These are phyloP conservation scores for Aspergillus amoenus DNA, from an alignment of 2,329 filamentous ascomycete genomes.

Conservation along the genomic window DNA sequence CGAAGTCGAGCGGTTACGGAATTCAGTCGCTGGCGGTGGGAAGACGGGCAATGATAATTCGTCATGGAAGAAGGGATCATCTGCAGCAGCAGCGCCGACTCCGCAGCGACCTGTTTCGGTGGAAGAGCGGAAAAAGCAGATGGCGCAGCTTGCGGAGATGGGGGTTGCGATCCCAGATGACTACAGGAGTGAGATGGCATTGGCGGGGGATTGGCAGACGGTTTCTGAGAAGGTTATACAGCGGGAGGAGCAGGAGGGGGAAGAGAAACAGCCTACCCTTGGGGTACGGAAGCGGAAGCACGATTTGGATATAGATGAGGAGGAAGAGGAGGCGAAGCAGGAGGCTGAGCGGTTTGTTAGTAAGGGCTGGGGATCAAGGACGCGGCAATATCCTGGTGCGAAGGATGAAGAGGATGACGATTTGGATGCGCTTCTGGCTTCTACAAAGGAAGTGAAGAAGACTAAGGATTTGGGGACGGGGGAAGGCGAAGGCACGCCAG, in stretches of 20 bases:
- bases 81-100: slow-evolving; percentile 22
- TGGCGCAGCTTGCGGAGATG: slow-evolving; percentile 83
- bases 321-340: slow-evolving; percentile 40
- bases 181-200: slow-evolving; percentile 75
- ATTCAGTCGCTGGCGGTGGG: slow-evolving; percentile 58
- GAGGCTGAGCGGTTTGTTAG: slow-evolving; percentile 33
- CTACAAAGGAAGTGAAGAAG: slow-evolving; percentile 40
- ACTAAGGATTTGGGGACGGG: slow-evolving; percentile 23
- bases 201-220: slow-evolving; percentile 84
- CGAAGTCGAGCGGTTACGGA: slow-evolving; percentile 83
- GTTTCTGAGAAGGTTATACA: slow-evolving; percentile 51
- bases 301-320: slow-evolving; percentile 42
- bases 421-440: slow-evolving; percentile 45
- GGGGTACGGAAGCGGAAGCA: slow-evolving; percentile 48
- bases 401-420: slow-evolving; percentile 36
- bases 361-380: slow-evolving; percentile 47
- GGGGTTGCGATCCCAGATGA: slow-evolving; percentile 81
- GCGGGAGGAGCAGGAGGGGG: slow-evolving; percentile 39
- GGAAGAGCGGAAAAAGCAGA: slow-evolving; percentile 75
- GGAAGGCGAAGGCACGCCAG: slow-evolving; percentile 9
- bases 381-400: slow-evolving; percentile 40
- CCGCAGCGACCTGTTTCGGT: slow-evolving; percentile 48
- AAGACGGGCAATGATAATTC: slow-evolving; percentile 17
- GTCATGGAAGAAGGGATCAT: slow-evolving; percentile 29
- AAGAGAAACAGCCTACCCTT: slow-evolving; percentile 44